A percentile compares a stretch with the other conserved stretches of the same genome.
phyloP scores from a whole-genome alignment of 2,329 filamentous ascomycete species.

The Clonostachys byssicola region DNA sequence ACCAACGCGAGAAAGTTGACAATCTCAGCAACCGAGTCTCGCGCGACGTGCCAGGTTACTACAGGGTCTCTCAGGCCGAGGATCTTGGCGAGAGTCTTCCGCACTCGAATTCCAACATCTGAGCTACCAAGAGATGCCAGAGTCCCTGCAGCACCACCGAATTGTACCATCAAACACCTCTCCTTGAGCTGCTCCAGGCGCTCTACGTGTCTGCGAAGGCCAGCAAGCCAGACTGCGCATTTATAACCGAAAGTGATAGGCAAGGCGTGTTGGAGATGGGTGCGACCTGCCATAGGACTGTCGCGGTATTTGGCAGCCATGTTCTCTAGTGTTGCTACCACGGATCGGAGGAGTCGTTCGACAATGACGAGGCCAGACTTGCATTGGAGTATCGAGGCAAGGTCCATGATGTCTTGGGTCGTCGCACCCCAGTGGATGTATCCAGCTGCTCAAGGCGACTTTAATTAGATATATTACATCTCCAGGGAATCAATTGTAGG shows the following conservation, averaged over 20 bases:
- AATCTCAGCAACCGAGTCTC: constrained; percentile 49
- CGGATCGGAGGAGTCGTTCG: constrained; percentile 32
- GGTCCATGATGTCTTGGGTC: constrained; percentile 57
- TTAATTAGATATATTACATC: too few relatives aligned
- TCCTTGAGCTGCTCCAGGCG: constrained; percentile 38
- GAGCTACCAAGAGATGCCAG: constrained; percentile 44
- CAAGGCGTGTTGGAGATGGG: constrained; percentile 52
- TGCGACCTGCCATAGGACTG: constrained; percentile 52
- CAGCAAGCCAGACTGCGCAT: constrained; percentile 48
- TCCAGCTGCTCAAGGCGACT: constrained; percentile 4
- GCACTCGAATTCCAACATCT: constrained; percentile 41
- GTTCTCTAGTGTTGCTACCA: constrained; percentile 33
- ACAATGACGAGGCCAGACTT: constrained; percentile 43
- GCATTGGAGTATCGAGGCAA: constrained; percentile 48
- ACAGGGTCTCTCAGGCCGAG: constrained; percentile 40
- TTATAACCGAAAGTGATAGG: constrained; percentile 56
- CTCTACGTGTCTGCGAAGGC: constrained; percentile 41
- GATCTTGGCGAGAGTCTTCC: constrained; percentile 41
- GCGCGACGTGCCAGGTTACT: constrained; percentile 54
- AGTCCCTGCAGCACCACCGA: constrained; percentile 51
- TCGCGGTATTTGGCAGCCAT: constrained; percentile 41
- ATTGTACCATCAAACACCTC: constrained; percentile 46
- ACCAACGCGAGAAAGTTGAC: constrained; percentile 47
- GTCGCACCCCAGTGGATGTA: constrained; percentile 57
- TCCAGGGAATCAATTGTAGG: too few relatives aligned